Percentiles rank a stretch among this genome's conserved stretches.
These are phyloP conservation scores for Aspergillus phoenicis DNA, from an alignment of 2,329 filamentous ascomycete species.

Conservation along the genomic window DNA sequence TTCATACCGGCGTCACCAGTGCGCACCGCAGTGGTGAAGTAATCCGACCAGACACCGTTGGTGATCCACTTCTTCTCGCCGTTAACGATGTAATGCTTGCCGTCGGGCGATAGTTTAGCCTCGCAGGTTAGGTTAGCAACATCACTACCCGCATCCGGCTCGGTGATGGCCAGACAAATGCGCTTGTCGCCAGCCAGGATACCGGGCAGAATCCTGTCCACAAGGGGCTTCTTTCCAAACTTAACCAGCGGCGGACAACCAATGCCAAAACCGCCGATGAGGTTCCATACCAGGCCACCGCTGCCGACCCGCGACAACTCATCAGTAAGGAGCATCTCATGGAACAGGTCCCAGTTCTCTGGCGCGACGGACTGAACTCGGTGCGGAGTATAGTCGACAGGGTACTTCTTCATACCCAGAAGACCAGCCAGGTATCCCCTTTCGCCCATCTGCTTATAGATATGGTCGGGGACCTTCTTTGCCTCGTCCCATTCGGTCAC, in stretches of 20 bases:
- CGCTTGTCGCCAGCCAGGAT: conserved; percentile 92
- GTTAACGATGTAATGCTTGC: conserved; percentile 99
- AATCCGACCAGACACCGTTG: conserved; percentile 94
- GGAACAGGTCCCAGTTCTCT: conserved; percentile 97
- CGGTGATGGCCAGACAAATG: conserved; percentile 95
- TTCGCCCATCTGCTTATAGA: conserved; percentile 95
- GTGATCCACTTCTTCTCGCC: conserved; percentile 99
- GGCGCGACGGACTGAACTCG: conserved; percentile 75
- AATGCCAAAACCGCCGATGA: conserved; percentile 95
- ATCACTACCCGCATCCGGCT: conserved; percentile 92
- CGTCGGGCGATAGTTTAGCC: conserved; percentile 90
- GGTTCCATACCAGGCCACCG: conserved; percentile 94
- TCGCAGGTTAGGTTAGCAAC: conserved; percentile 95
- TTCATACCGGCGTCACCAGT: conserved; percentile 90
- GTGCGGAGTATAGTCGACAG: conserved; percentile 70
- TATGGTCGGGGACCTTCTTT: conserved; percentile 80
- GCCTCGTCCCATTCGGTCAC: conserved; percentile 97
- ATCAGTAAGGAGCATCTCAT: conserved; percentile 93
- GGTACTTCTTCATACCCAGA: conserved; percentile 73
- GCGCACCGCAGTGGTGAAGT: conserved; percentile 95
- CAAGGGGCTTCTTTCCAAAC: conserved; percentile 81
- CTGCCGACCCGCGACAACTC: conserved; percentile 87
- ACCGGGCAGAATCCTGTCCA: conserved; percentile 84
- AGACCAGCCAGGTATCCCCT: conserved; percentile 90
- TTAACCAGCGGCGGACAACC: conserved; percentile 89